Percentiles rank a stretch among this genome's conserved stretches.
phyloP scores from a whole-genome alignment of 2,329 filamentous ascomycete species.

The Beauveria sp. region DNA sequence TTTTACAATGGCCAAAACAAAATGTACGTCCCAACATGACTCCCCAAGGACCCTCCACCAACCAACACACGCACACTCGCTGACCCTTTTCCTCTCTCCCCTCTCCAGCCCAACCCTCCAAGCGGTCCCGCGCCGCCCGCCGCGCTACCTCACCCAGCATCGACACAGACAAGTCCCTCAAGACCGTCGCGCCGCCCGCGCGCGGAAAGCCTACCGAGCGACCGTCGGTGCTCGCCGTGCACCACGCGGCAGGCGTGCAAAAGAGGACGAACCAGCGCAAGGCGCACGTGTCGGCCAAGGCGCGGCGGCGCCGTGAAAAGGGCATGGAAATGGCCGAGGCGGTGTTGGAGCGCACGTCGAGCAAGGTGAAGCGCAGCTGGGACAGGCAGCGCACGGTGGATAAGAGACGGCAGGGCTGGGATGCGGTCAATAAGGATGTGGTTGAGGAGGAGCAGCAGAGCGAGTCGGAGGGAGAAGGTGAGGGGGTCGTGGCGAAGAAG shows the following conservation, averaged over 20 bases:
- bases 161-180: slow-evolving; percentile 64
- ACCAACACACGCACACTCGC: background rate
- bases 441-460: slow-evolving; percentile 18
- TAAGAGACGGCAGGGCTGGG: slow-evolving; percentile 47
- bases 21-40: slow-evolving; percentile 16
- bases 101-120: slow-evolving; percentile 44
- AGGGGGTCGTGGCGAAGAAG: slow-evolving; percentile 19
- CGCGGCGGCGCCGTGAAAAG: slow-evolving; percentile 48
- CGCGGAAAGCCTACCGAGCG: slow-evolving; percentile 32
- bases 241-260: slow-evolving; percentile 57
- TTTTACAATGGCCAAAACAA: slow-evolving; percentile 25
- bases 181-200: slow-evolving; percentile 45
- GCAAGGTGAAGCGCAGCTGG: slow-evolving; percentile 49
- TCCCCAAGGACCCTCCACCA: too few species aligned
- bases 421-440: slow-evolving; percentile 45
- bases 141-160: slow-evolving; percentile 64
- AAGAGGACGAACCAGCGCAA: slow-evolving; percentile 58
- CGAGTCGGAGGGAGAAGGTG: slow-evolving; percentile 15
- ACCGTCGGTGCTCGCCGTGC: slow-evolving; percentile 62
- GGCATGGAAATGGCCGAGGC: slow-evolving; percentile 52
- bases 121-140: slow-evolving; percentile 68
- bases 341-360: slow-evolving; percentile 49
- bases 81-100: background rate
- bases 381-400: slow-evolving; percentile 39
- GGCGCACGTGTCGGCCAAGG: slow-evolving; percentile 45